A percentile compares a stretch with the other conserved stretches of the same genome.
phyloP scores from a whole-genome alignment of 208 protist genomes.

The Leishmania arabica region DNA sequence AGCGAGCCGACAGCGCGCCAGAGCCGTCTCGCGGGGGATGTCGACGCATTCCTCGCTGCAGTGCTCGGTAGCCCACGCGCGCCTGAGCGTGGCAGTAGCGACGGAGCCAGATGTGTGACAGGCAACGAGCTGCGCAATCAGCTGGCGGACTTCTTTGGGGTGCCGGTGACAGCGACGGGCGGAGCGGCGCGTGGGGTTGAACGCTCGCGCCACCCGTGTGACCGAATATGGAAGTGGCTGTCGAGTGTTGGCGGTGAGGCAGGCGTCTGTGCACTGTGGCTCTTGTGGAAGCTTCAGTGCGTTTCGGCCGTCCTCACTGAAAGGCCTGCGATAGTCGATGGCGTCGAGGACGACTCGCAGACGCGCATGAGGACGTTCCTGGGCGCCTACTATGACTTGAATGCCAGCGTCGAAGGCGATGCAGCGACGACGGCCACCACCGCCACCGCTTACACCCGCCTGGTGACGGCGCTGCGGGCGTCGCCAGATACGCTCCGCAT shows the following conservation, averaged over 20 bases:
- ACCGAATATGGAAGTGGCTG: neutral
- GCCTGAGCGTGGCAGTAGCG: neutral
- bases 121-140: neutral
- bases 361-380: neutral
- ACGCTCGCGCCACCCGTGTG: neutral
- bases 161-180: neutral
- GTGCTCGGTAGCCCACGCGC: neutral
- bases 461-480: slow-evolving; percentile 10
- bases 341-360: neutral
- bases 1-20: neutral
- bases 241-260: neutral
- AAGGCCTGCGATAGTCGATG: neutral
- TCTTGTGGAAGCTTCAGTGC: slow-evolving; percentile 29
- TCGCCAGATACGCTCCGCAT: slow-evolving; percentile 1
- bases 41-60: slow-evolving; percentile 7
- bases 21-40: neutral
- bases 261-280: slow-evolving; percentile 23
- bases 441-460: neutral
- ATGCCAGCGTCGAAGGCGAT: neutral
- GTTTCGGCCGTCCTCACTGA: neutral
- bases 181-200: neutral
- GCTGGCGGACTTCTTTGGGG: slow-evolving; percentile 20
- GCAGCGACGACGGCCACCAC: neutral
- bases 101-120: neutral
- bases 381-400: neutral